Conservation (phyloP, 495 filamentous ascomycete species). For the Penicillium canescens region DNA sequence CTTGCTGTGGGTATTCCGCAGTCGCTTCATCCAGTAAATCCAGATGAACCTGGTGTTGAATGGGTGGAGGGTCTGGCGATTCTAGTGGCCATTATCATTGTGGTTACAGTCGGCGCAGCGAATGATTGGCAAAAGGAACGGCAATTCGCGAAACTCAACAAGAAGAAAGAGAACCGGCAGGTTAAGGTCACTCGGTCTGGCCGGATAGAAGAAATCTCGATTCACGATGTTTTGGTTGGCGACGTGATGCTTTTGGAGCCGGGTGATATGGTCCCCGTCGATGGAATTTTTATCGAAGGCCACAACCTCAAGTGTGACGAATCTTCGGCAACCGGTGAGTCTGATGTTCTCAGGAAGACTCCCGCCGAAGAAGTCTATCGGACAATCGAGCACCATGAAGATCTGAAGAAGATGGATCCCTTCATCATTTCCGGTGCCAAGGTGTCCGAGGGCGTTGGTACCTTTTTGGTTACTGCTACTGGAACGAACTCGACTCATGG, state of each 20-base stretch:
- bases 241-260: conserved; percentile 83
- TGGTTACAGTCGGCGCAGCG: conserved; percentile 70
- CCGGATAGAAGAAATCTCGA: conserved; percentile 71
- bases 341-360: conserved; percentile 74
- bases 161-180: conserved; percentile 68
- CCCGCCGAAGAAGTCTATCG: conserved; percentile 75
- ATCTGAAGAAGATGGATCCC: conserved; percentile 82
- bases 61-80: conserved; percentile 85
- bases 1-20: conserved; percentile 79
- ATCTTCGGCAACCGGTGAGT: conserved; percentile 83
- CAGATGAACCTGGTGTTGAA: conserved; percentile 60
- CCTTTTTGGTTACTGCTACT: conserved; percentile 82
- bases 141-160: conserved; percentile 75
- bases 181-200: conserved; percentile 79
- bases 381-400: conserved; percentile 74
- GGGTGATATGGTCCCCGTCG: conserved; percentile 84
- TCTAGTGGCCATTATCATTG: conserved; percentile 72
- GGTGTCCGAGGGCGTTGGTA: conserved; percentile 88
- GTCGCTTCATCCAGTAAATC: conserved; percentile 45
- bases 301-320: conserved; percentile 80
- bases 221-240: conserved; percentile 80
- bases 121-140: conserved; percentile 80
- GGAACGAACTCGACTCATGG: conserved; percentile 89
- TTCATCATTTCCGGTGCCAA: conserved; percentile 93
- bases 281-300: conserved; percentile 73